Conservation (phyloP, 2,329 filamentous ascomycete species). For the Colletotrichum orchidophilum region DNA sequence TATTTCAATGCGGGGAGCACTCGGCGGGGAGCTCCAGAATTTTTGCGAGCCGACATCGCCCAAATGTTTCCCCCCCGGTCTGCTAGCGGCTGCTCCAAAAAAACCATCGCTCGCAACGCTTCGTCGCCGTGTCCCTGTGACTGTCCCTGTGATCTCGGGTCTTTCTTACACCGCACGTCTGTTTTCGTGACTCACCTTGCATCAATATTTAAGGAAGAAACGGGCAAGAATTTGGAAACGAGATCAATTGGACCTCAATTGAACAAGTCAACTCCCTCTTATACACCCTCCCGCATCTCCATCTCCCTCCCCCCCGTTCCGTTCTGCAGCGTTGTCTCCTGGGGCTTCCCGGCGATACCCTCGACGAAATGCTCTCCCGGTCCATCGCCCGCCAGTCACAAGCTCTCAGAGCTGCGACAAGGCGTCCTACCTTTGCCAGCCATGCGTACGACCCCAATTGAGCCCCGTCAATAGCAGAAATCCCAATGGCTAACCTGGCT, state of each 20-base stretch:
- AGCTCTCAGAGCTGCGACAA: slow-evolving; percentile 38
- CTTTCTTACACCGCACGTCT: slow-evolving; percentile 12
- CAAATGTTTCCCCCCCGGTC: slow-evolving; percentile 35
- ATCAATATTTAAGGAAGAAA: slow-evolving; percentile 9
- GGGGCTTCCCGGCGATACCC: slow-evolving; percentile 12
- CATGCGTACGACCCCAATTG: slow-evolving; percentile 36
- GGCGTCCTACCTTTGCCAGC: slow-evolving; percentile 29
- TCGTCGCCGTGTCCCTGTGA: slow-evolving; percentile 40
- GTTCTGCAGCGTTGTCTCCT: background rate
- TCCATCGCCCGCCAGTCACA: slow-evolving; percentile 35
- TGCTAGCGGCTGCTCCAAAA: background rate
- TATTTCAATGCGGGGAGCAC: slow-evolving; percentile 39
- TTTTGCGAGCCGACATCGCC: slow-evolving; percentile 45
- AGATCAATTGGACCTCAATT: background rate
- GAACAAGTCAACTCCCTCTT: background rate
- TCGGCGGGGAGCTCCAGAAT: slow-evolving; percentile 39
- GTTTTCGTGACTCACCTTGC: slow-evolving; percentile 34
- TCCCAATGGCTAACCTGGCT: slow-evolving; percentile 19
- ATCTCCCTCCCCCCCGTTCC: background rate
- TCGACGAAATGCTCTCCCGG: slow-evolving; percentile 36
- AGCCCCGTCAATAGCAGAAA: background rate
- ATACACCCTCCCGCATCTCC: slow-evolving; percentile 1
- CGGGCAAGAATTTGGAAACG: background rate
- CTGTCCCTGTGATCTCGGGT: slow-evolving; percentile 42
- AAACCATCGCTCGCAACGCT: slow-evolving; percentile 8